Evolutionary conservation across 2,329 filamentous ascomycete genomes (phyloP).

Genomic region (Pestalotiopsis sp.): DNA sequence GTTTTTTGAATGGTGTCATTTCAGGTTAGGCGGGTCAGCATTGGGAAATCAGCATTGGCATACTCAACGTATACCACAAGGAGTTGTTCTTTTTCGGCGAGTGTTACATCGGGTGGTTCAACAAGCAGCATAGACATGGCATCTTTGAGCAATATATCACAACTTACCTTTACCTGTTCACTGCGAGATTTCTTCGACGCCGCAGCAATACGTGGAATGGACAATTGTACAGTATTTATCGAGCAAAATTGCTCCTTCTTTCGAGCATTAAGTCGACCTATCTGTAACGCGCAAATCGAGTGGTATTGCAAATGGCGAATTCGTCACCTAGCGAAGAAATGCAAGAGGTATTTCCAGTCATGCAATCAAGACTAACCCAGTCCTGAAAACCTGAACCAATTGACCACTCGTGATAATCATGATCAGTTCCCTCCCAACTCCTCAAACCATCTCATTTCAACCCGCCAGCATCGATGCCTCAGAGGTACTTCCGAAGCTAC

Average conservation of each 20-base stretch:
- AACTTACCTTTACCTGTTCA: neutral
- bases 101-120: neutral
- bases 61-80: conserved; percentile 18
- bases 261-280: neutral
- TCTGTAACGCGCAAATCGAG: neutral
- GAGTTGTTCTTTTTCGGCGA: neutral
- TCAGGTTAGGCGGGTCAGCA: neutral
- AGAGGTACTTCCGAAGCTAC: conserved; percentile 16
- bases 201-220: no score
- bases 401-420: conserved; percentile 4
- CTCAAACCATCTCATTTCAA: neutral
- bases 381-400: neutral
- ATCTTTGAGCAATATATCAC: neutral
- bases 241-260: neutral
- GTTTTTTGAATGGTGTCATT: neutral
- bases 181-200: neutral
- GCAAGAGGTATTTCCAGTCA: conserved; percentile 3
- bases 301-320: conserved; percentile 2
- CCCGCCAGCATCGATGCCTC: neutral
- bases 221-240: neutral
- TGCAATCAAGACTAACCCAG: neutral
- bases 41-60: conserved; percentile 6
- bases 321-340: neutral
- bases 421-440: neutral
- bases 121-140: conserved; percentile 5